Evolutionary conservation across 2,329 filamentous ascomycete species (phyloP).

Genomic region (Cladosporium sp.): DNA sequence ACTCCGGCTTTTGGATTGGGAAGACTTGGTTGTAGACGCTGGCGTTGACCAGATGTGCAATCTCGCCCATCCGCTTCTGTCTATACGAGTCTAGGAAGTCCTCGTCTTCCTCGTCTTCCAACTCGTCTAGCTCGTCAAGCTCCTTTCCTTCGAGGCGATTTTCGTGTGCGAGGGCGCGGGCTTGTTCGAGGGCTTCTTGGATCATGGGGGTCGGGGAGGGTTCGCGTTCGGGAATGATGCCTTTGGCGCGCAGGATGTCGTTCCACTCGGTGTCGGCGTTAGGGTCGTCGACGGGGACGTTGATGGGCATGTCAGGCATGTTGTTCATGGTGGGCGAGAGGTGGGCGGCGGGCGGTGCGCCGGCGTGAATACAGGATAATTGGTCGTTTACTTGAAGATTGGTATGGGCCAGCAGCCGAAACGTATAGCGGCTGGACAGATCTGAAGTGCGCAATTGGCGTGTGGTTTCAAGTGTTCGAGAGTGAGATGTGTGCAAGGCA

Average conservation of each 20-base stretch:
- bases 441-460: background rate
- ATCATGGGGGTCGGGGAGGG: conserved; percentile 94
- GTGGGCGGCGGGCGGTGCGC: background rate
- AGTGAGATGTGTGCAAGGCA: background rate
- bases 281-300: conserved; percentile 88
- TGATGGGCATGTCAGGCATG: conserved; percentile 49
- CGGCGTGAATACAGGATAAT: background rate
- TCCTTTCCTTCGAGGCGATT: conserved; percentile 93
- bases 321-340: conserved; percentile 8
- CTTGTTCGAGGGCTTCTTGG: conserved; percentile 86
- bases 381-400: no score
- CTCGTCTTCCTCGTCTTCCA: conserved; percentile 95
- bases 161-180: conserved; percentile 77
- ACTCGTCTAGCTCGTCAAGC: conserved; percentile 83
- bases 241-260: conserved; percentile 94
- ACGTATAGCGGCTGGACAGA: background rate
- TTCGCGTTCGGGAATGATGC: conserved; percentile 95
- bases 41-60: conserved; percentile 69
- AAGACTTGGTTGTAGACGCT: conserved; percentile 87
- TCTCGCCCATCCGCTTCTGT: conserved; percentile 80
- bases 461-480: background rate
- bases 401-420: background rate
- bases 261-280: conserved; percentile 99
- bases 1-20: conserved; percentile 90
- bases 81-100: conserved; percentile 84